Evolutionary conservation across 352 stramenopile species (phyloP), one percentile per base, ranked within the genome.

Genomic region (Phytophthora ramorum): DNA sequence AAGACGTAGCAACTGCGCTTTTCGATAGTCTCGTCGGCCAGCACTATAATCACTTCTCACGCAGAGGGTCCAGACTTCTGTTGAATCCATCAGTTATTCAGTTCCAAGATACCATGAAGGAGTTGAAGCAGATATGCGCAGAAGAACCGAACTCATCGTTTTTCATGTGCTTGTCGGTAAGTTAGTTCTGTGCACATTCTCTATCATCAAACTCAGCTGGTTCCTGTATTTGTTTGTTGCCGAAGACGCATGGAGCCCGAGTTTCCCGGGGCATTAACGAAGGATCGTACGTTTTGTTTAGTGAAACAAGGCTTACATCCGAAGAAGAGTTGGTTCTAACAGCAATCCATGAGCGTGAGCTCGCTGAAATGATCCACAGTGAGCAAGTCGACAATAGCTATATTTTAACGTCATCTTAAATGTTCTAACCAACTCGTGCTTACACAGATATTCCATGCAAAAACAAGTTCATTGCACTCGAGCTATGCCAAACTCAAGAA

Each of bases 11-110:
- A 5, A 78, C 48, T 4, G 48, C 59, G 9, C 62, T 95, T 9
- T 92, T 87, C 22, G 51, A 89, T 16, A 77, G 75, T 16, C 71
- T 95, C 1, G 73, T 88, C 7, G 76, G 83, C 30, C 45, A 68
- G 19, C 73, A 75, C 34, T 91, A 86, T 52, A 81, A 71, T 44
- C 69, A 65, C 0, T 94, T 89, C 34, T 75, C 72, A 3, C 57
- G 49, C 8, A 74, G 78, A 58, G 81, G 81, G 0, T 90, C 75
- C 9, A 80, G 84, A 48, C 41, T 95, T 30, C 62, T 95, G 7
- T 35, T 95, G 20, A 95, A 95, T 60, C 87, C 87, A n/a, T 93
- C 87, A 2, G 66, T 92, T 7, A 88, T 95, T 58, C 83, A 95
- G 38, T 93, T 95, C 26, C 83, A 92, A 62, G 79, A 90, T 44